Conservation (phyloP, 345 rosid genomes). For the Salix dunnii region DNA sequence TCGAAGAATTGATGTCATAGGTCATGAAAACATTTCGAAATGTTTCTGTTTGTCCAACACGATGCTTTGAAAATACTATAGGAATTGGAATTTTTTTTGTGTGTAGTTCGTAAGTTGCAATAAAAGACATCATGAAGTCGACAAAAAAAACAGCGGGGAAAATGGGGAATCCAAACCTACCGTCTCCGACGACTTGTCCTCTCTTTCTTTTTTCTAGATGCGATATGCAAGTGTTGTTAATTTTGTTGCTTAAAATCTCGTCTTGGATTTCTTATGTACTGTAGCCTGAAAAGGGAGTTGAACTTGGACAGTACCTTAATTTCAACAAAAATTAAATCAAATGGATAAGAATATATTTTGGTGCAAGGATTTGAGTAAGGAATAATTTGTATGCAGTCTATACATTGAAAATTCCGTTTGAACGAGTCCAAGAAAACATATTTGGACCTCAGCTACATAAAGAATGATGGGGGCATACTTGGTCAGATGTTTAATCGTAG, state of each 20-base stretch:
- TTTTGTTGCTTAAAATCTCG: not conserved
- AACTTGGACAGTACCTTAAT: not conserved
- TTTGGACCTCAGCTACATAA: not conserved
- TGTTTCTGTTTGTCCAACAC: not conserved
- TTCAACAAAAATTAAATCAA: not conserved
- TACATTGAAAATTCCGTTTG: conserved; percentile 33
- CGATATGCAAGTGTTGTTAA: not conserved
- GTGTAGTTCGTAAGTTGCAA: conserved; percentile 33
- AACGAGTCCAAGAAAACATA: conserved; percentile 15
- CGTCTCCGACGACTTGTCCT: conserved; percentile 23
- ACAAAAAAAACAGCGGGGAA: conserved; percentile 39
- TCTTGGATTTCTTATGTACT: not conserved
- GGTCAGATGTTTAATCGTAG: not conserved
- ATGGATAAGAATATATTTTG: not conserved
- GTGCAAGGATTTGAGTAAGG: not conserved
- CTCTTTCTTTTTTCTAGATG: conserved; percentile 12
- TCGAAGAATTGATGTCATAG: not conserved
- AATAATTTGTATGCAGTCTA: conserved; percentile 4
- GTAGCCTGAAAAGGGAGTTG: not conserved
- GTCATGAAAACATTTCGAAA: conserved; percentile 18
- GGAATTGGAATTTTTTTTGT: not conserved
- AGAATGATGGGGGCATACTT: not conserved
- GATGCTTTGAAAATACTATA: conserved; percentile 6
- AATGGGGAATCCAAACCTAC: conserved; percentile 34
- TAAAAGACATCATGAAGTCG: conserved; percentile 32